Evolutionary conservation across 1,284 basidiomycete species (phyloP).

Genomic region (Ganoderma meredithae): DNA sequence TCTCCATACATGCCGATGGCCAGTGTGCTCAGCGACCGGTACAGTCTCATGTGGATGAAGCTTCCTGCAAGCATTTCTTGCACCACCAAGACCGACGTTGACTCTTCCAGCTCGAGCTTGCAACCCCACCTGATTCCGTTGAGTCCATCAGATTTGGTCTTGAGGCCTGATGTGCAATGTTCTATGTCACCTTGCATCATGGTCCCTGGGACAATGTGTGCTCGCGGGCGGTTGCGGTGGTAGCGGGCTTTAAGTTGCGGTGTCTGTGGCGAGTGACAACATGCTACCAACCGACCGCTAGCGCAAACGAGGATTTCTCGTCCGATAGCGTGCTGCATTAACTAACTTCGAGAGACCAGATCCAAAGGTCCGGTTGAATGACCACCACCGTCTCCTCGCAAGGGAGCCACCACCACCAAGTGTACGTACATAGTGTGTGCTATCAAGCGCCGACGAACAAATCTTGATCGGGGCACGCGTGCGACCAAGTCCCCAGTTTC

Average conservation of each 20-base stretch:
- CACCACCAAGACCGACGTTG: no score
- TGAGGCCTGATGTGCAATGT: no score
- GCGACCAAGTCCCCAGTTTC: not conserved
- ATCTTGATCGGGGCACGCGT: constrained; percentile 1
- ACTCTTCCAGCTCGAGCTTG: not conserved
- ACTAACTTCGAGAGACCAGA: not conserved
- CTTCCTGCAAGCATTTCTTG: not conserved
- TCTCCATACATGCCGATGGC: not conserved
- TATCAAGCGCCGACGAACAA: not conserved
- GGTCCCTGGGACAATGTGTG: not conserved
- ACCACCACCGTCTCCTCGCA: no score
- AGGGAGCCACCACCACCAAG: no score
- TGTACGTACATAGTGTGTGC: not conserved
- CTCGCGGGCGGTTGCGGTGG: not conserved
- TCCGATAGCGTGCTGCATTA: no score
- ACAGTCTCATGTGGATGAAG: not conserved
- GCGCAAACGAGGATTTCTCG: not conserved
- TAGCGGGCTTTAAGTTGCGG: not conserved
- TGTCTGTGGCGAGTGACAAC: not conserved
- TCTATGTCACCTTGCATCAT: not conserved
- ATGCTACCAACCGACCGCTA: not conserved
- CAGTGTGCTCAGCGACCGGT: not conserved
- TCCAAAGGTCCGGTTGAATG: not conserved
- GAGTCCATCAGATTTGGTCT: no score
- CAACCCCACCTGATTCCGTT: not conserved